phyloP scores from a whole-genome alignment of 2,329 filamentous ascomycete genomes.

The Trichoderma oligosporum region DNA sequence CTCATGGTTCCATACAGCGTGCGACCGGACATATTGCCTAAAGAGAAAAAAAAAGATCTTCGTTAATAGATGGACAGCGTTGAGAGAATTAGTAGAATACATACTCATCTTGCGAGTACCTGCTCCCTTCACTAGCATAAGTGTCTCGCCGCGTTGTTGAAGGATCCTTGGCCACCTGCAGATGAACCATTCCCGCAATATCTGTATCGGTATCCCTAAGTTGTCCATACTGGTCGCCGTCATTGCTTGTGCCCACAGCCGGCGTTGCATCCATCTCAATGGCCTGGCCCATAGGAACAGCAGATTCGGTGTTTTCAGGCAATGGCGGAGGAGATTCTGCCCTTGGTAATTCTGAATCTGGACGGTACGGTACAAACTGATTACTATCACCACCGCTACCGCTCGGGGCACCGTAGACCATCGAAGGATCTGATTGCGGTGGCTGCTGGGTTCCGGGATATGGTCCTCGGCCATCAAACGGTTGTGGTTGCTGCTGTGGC shows the following conservation, averaged over 20 bases:
- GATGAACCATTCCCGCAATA: constrained; percentile 67
- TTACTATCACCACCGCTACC: constrained; percentile 31
- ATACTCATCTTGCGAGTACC: constrained; percentile 72
- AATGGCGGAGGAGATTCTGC: constrained; percentile 64
- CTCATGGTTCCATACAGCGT: constrained; percentile 52
- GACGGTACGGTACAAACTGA: constrained; percentile 43
- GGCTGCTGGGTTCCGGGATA: constrained; percentile 36
- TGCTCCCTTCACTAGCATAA: constrained; percentile 63
- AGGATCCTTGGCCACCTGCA: constrained; percentile 54
- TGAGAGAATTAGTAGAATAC: constrained; percentile 11
- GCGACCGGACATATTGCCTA: constrained; percentile 53
- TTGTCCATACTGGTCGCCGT: constrained; percentile 42
- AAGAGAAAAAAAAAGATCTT: too few species aligned
- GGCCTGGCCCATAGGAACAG: constrained; percentile 52
- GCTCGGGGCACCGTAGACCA: constrained; percentile 30
- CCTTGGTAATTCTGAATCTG: constrained; percentile 49
- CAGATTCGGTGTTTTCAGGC: constrained; percentile 41
- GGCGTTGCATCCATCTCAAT: constrained; percentile 75
- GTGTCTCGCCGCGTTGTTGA: constrained; percentile 42
- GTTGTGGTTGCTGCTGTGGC: constrained; percentile 21
- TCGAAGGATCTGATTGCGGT: constrained; percentile 28
- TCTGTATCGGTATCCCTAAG: constrained; percentile 65
- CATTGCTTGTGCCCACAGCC: constrained; percentile 39
- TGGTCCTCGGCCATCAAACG: constrained; percentile 35
- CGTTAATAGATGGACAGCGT: neutral